Base-by-base conservation (phyloP, 73 alveolate species). In the Paramecium biaurelia region DNA sequence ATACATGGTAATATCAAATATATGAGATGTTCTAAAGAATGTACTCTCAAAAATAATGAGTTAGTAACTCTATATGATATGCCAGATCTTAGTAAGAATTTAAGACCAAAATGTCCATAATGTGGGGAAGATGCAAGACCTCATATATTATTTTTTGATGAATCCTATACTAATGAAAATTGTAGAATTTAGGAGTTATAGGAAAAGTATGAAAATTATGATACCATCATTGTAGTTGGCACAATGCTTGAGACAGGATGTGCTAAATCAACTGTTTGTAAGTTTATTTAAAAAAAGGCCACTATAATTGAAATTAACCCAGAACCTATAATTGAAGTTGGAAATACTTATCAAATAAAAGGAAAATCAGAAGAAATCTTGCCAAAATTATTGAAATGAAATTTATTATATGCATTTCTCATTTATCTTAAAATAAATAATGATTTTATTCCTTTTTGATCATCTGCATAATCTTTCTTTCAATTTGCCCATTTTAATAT, bases 61-160 rank as follows among this genome's bases (percentile, higher is more conserved):
- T 63, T 63, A 32, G 86, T 67, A 10, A 35, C 59, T 34, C 86
- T 95, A 21, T 95, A 86, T 85, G 41, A 41, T 28, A 88, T 94
- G 45, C 98, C 98, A 15, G 63, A 58, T 26, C 41, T 92, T 2
- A 85, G 45, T 12, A 57, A 93, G 34, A 85, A 42, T n/a, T 85
- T 41, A 30, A 92, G 57, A 6, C 98, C 98, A 1, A 92, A 72
- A 70, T 95, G 98, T 92, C 56, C 92, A 23, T 43, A 72, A 41
- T 95, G 98, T 45, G 94, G 92, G 7, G 92, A 59, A n/a, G 23
- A 21, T 5, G 95, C 95, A 94, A 92, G 94, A 57, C 97, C 98
- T 56, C 98, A 95, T 41, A 58, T 90, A 49, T 70, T 95, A 93
- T 93, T 93, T 92, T 95, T 95, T 74, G 98, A 95, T 92, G 98